Evolutionary conservation across 768 basidiomycete genomes (phyloP), one percentile per base, ranked within the genome.

Genomic region (Mrakia frigida): DNA sequence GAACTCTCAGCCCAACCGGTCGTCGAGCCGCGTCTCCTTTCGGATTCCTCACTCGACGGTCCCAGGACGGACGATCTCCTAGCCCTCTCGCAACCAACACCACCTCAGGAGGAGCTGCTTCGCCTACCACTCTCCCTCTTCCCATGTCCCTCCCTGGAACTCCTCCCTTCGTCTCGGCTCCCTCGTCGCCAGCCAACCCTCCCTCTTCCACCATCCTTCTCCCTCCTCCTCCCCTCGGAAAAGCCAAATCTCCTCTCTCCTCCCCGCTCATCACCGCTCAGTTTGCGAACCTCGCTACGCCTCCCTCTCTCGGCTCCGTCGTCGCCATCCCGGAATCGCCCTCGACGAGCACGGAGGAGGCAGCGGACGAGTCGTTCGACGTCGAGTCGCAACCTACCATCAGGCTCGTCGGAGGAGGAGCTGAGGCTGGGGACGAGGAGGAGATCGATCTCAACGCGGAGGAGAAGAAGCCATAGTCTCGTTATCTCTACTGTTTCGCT

Each of bases 81-180:
- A n/a, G 25, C 10, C 56, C 56, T 56, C 56, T 56, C n/a, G 23
- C 28, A 1, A 52, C 56, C 67, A 65, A 67, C 28, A 4, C 21
- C 46, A 14, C 46, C 46, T 50, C 46, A 4, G 46, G 46, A 50
- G 46, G 46, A 21, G 41, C 9, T 21, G 31, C 35, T 9, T 50
- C 35, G 13, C 68, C 68, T 2, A n/a, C 37, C 14, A 53, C 53
- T 25, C 67, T 77, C 2, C 76, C 76, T 23, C 60, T 73, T 23
- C 76, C 76, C 5, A 77, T 77, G 76, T 77, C 76, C 43, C 71
- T 77, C 13, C 76, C 76, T n/a, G 70, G 70, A n/a, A 72, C 76
- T 10, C 76, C 76, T 39, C 60, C 70, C 13, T 53, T 61, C 18
- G 11, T 33, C n/a, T 59, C 74, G 6, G 68, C 68, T 53, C 25